Evolutionary conservation across 495 filamentous ascomycete genomes (phyloP), one percentile per base, ranked within the genome.

Genomic region (Letharia lupina): DNA sequence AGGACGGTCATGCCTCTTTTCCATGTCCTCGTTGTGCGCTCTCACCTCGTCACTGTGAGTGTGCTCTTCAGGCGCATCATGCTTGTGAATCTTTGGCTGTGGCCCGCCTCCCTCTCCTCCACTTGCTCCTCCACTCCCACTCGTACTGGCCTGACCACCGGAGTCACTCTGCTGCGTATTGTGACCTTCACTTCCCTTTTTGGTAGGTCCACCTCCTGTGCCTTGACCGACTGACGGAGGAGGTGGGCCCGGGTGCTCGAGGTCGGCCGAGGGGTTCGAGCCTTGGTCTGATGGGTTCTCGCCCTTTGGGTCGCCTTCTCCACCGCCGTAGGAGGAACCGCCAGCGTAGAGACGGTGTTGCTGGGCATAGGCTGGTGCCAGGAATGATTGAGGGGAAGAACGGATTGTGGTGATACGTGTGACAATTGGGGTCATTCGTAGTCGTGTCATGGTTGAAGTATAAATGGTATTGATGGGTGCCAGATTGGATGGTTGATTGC

Each of bases 211-310:
- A 41, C 65, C 67, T 2, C 70, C 70, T 37, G 70, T 66, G 20
- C 70, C 70, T 67, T 74, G 62, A 20, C 70, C 73, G 15, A 65
- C 73, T 3, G 61, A 44, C 39, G 73, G 73, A 5, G 69, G 67
- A 28, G 71, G 52, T 45, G 73, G 73, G 33, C 73, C 73, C 5
- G 73, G 73, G 60, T 75, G 73, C 42, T 75, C 73, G 31, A 63
- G 35, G 54, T 64, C 67, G n/a, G 70, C 68, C 1, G 72, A 70
- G 18, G 70, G 72, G 54, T 72, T 74, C 4, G 68, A 37, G 41
- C 77, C 76, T 60, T 77, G 76, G 63, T 77, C 72, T 37, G 74
- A 70, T n/a, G 77, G 75, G 56, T 74, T 75, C 60, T 68, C 68
- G 45, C 70, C 70, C 61, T 72, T 70, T 5, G 70, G 70, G 35